Evolutionary conservation across 2,329 filamentous ascomycete species (phyloP), one percentile per base, ranked within the genome.

Genomic region (Tolypocladium inflatum): DNA sequence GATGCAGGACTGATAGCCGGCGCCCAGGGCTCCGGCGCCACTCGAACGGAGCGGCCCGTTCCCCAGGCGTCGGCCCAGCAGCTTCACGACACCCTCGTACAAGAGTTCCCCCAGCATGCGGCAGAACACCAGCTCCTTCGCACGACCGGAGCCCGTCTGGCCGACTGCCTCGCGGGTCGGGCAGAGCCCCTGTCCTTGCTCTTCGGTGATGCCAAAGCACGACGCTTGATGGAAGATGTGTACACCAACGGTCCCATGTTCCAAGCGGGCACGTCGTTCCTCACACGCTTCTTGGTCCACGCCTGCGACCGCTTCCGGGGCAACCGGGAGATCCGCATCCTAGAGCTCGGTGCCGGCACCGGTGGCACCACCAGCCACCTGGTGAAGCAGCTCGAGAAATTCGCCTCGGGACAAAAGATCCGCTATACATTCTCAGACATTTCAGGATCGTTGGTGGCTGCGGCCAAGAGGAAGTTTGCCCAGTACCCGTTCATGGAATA

Each of bases 271-370:
- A 68, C 63, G 1, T 56, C 55, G 11, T 58, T 64, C 17, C 63
- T 71, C 4, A 37, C 35, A 15, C 35, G 35, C 35, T 37, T 37
- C 35, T 37, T 37, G 35, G 35, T 37, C 11, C 35, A 37, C 35
- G 35, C 35, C 35, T 37, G 35, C 35, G 35, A 37, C 35, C 35
- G 35, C 35, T 37, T 37, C 35, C 35, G 35, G 35, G 35, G 50
- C 6, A 33, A 55, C 21, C 41, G 60, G 11, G 51, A 65, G 2
- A 60, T 76, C n/a, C 63, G 66, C 6, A 72, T 79, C 41, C 66
- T 80, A 55, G 75, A 78, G 62, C 60, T 77, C 6, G 76, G 76
- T 0, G 74, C 69, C 1, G 76, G 75, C 13, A 76, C 74, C 1
- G 76, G 76, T 3, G 74, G 73, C 0, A 78, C 76, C 0, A 74